These are phyloP conservation scores for Orbilia ellipsospora DNA, from an alignment of 2,329 filamentous ascomycete genomes.

Conservation along the genomic window DNA sequence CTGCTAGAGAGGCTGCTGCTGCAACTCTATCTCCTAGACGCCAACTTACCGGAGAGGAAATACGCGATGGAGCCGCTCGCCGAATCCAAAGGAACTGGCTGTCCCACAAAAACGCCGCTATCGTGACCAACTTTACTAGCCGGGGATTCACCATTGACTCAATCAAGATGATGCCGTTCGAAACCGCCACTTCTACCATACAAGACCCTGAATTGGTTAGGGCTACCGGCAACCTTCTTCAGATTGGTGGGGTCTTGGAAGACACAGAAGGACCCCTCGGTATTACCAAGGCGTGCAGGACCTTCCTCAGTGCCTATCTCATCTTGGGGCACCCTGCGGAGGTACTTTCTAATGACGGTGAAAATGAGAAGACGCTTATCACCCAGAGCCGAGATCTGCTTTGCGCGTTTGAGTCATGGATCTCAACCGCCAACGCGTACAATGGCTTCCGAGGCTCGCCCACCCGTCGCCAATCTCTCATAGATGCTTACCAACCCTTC, in stretches of 20 bases:
- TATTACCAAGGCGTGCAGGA: slow-evolving; percentile 77
- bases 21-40: slow-evolving; percentile 21
- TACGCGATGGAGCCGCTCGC: slow-evolving; percentile 72
- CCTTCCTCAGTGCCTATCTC: slow-evolving; percentile 81
- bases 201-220: slow-evolving; percentile 74
- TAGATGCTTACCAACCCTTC: slow-evolving; percentile 78
- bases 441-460: slow-evolving; percentile 62
- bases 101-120: slow-evolving; percentile 68
- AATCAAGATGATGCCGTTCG: slow-evolving; percentile 77
- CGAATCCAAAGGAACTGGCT: slow-evolving; percentile 79
- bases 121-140: slow-evolving; percentile 73
- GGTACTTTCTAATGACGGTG: slow-evolving; percentile 79
- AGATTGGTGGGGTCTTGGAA: slow-evolving; percentile 73
- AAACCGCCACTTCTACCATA: slow-evolving; percentile 76
- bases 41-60: slow-evolving; percentile 64
- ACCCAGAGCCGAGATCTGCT: slow-evolving; percentile 80
- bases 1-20: slow-evolving; percentile 50
- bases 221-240: slow-evolving; percentile 74
- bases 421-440: slow-evolving; percentile 71
- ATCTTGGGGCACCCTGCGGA: slow-evolving; percentile 82
- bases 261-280: slow-evolving; percentile 73
- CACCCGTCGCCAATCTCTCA: slow-evolving; percentile 71
- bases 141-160: slow-evolving; percentile 77
- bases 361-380: slow-evolving; percentile 73
- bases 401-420: slow-evolving; percentile 79